Evolutionary conservation across 768 basidiomycete genomes (phyloP), one percentile per base, ranked within the genome.

Genomic region (Suillus americanus): DNA sequence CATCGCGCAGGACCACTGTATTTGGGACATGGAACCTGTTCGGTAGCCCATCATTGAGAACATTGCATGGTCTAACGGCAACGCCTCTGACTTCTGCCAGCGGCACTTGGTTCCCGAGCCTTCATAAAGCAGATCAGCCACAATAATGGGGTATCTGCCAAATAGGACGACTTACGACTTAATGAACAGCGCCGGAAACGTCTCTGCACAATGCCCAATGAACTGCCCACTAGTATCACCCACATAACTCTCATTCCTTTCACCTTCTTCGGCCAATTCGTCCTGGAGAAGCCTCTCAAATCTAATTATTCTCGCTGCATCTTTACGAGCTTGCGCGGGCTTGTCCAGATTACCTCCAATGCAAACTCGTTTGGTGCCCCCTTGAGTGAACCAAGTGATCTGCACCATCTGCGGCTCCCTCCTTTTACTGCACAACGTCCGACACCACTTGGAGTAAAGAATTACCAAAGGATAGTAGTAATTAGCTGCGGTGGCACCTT

Each of bases 151-250:
- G 20, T 45, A 3, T 45, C 20, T 45, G 43, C 43, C 20, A 45
- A n/a, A 43, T 20, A 43, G 43, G 3, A 45, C 9, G 43, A 62
- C 48, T 51, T 16, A 62, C 62, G 30, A 33, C 12, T 51, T 35
- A 10, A 62, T 54, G 35, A 53, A 62, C 23, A 54, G 28, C 7
- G 9, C 8, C 2, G 62, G 62, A 35, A 38, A 14, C 2, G 62
- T 62, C 50, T 62, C 62, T 6, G 62, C 62, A 35, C 62, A 62
- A 33, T 62, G 50, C 12, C 62, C 62, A 7, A 25, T 60, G 57
- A 37, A 10, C 37, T 37, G 37, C 13, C 38, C 38, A 4, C 14
- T n/a, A n/a, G n/a, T 13, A 14, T 14, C 12, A 3, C 13, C 3
- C 38, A 4, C 4, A 38, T 38, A 38, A 38, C 13, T 2, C 14